phyloP scores from a whole-genome alignment of 345 rosid genomes.

The Salix brachista region DNA sequence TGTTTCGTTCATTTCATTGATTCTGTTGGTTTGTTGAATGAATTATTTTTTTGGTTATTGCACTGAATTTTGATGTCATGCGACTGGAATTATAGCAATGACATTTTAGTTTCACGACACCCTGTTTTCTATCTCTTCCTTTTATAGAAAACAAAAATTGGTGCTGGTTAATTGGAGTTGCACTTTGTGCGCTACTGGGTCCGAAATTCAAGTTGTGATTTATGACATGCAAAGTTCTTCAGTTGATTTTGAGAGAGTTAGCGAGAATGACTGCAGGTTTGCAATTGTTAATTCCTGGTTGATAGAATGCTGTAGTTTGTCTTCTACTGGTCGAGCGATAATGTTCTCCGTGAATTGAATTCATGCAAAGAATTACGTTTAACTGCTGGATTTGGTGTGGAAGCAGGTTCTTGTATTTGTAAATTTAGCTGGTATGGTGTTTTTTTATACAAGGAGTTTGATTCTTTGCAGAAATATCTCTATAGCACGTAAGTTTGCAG shows the following conservation, averaged over 20 bases:
- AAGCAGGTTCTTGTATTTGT: not conserved
- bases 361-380: not conserved
- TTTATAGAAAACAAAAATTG: too few species aligned
- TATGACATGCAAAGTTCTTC: not conserved
- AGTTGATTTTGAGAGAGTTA: not conserved
- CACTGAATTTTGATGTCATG: not conserved
- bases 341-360: not conserved
- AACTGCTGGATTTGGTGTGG: not conserved
- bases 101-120: not conserved
- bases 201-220: not conserved
- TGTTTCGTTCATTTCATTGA: not conserved
- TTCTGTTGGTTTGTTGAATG: not conserved
- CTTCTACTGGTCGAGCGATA: not conserved
- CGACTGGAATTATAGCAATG: not conserved
- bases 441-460: not conserved
- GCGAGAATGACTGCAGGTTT: not conserved
- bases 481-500: not conserved
- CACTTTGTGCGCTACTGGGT: not conserved
- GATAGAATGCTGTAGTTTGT: not conserved
- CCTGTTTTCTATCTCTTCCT: not conserved
- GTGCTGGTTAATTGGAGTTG: not conserved
- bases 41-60: not conserved
- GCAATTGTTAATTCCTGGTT: not conserved
- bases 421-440: not conserved
- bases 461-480: not conserved